Base-by-base conservation (phyloP, 2,329 filamentous ascomycete genomes). In the Paraphaeosphaeria minitans region DNA sequence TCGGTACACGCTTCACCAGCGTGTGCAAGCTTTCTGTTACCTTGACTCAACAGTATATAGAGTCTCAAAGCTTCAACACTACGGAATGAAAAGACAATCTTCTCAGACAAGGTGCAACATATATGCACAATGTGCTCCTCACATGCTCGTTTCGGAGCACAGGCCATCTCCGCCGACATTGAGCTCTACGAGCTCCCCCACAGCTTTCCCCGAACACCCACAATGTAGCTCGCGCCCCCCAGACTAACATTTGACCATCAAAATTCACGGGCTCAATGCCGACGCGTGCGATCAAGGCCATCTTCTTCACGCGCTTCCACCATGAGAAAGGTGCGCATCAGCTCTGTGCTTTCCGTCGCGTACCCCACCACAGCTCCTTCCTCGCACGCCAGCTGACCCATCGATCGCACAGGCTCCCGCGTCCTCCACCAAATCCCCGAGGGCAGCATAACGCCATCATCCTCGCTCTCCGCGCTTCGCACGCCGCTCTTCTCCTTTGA, bases 401-500 rank as follows among this genome's bases (percentile, higher is more conserved):
- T 31, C 29, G 7, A 21, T 43, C 19, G 12, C 14, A 22, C 61
- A 88, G 86, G 86, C 29, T 84, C 85, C 29, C 86, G 85, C 70
- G 85, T 88, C 60, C 81, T 88, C 53, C 85, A 88, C 71, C 86
- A 88, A 77, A 85, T 88, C 58, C 86, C 86, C 22, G 80, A 85
- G 60, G 85, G 85, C 67, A 83, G 84, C 57, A 85, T 89, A 64
- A 78, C 72, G 9, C 72, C 76, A 1, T 76, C 72, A 5, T 59
- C 57, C 70, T 64, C 75, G 66, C 60, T 81, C 61, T 71, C 81
- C 59, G 73, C 81, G 35, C 76, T 72, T 65, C 85, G 81, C 71
- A 80, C 82, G 12, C 88, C 89, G 3, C 86, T 97, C 62, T 86
- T 97, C 72, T 88, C 93, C 77, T 98, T 97, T 78, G 87, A 91